Evolutionary conservation across 2,329 filamentous ascomycete genomes (phyloP), one percentile per base, ranked within the genome.

Genomic region (Sclerotinia sclerotiorum): DNA sequence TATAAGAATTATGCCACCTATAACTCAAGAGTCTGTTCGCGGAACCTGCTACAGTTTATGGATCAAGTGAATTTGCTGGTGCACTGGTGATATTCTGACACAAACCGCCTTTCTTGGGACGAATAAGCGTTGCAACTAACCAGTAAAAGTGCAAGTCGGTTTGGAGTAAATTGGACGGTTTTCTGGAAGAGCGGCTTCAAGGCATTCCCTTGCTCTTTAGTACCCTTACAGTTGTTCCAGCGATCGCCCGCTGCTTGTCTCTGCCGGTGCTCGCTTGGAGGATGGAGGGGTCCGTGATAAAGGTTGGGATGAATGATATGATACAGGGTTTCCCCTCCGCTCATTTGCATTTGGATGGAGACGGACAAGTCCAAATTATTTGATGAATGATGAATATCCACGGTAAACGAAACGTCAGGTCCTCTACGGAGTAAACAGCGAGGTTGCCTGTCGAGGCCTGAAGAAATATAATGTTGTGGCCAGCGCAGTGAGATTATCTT

Each of bases 271-370:
- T 76, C 73, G 74, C 74, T 75, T 75, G 67, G 70, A 72, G 68
- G 69, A 71, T 70, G 66, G 68, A 69, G 74, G 74, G 60, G 74
- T 71, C 74, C 74, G 74, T 76, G 73, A 69, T 74, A 73, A 72
- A 66, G 51, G 69, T 66, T 73, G 72, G 70, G 74, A 72, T 73
- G 72, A 60, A 69, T 71, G 74, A 75, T 75, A 75, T 73, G 69
- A 69, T 68, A 69, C 74, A 73, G 70, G 74, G 74, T 70, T 74
- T 24, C 24, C 60, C 65, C 65, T 67, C 65, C 56, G 65, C 55
- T 67, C 57, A 62, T 63, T 46, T 67, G 46, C 57, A 62, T 63
- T 46, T 67, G 46, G 44, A 63, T 67, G 65, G 65, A 63, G 65
- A 67, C 65, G 39, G 65, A 67, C 65, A 48, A 61, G 29, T 49